Base-by-base conservation (phyloP, 2,329 filamentous ascomycete species). In the Xylaria sp. region DNA sequence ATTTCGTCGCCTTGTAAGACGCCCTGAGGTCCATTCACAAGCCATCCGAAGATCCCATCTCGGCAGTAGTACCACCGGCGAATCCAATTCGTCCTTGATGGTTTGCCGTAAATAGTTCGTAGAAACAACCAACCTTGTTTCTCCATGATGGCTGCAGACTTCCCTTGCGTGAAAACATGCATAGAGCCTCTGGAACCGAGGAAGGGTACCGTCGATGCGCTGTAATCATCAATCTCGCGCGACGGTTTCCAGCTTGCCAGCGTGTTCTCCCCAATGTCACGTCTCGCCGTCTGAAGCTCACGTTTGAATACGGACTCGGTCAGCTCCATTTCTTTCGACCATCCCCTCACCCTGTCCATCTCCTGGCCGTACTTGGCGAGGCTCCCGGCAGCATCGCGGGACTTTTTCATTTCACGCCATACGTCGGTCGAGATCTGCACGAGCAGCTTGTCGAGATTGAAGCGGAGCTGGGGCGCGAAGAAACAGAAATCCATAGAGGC, bases 1-100 rank as follows among this genome's bases (percentile, higher is more conserved):
- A 97, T 97, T 81, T 97, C 94, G 76, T 99, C 96, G 55, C 94
- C 97, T 79, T 98, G 95, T 74, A 98, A 90, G 25, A 99, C 96
- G 40, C 94, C 95, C 67, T 94, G 90, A 0, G 89, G 84, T 3
- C 93, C 92, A 75, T 97, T 94, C 23, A 96, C 88, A 5, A 99
- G 85, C 90, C 94, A 98, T 25, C 96, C 96, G 80, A 99, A 98
- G 66, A 98, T 96, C 47, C 96, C 95, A 76, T 97, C 91, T 72
- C 95, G 94, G 74, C 97, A 91, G 79, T 97, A 98, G 77, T 96
- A 97, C 96, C 96, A 99, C 62, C 95, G 88, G 68, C 93, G 88
- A 29, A 93, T 87, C 96, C 96, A 99, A 48, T 89, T 87, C n/a
- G 94, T 93, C 69, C 95, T 87, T 16, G 94, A 92, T 0, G 95